phyloP scores from a whole-genome alignment of 2,329 filamentous ascomycete genomes.

The Microdochium bolleyi region DNA sequence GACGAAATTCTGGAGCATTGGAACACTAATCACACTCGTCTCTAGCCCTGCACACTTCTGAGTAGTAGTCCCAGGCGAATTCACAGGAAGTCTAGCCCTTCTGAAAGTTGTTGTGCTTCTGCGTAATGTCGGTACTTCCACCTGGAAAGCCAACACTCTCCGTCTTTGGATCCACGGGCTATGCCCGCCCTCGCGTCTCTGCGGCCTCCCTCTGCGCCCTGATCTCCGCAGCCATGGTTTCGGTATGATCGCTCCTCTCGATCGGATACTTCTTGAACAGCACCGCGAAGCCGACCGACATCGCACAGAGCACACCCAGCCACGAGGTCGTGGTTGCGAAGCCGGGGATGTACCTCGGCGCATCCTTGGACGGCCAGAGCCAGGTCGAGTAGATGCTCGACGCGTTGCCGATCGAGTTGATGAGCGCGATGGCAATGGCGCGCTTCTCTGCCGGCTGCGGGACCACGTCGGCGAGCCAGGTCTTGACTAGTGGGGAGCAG shows the following conservation, averaged over 20 bases:
- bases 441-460: conserved; percentile 9
- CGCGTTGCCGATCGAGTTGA: conserved; percentile 7
- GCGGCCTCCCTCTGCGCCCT: conserved; percentile 1
- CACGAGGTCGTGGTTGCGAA: conserved; percentile 9
- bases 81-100: too few species aligned
- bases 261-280: conserved; percentile 9
- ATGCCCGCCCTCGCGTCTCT: neutral
- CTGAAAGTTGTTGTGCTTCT: too few species aligned
- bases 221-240: conserved; percentile 2
- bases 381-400: conserved; percentile 6
- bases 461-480: conserved; percentile 11
- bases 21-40: too few species aligned
- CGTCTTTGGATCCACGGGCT: too few species aligned
- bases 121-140: too few species aligned
- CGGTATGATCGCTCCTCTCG: neutral
- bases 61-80: too few species aligned
- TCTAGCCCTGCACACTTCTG: too few species aligned
- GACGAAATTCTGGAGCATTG: too few species aligned
- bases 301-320: conserved; percentile 7
- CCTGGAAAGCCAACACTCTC: too few species aligned
- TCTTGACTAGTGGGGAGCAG: conserved; percentile 14
- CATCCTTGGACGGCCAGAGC: conserved; percentile 4
- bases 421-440: conserved; percentile 6
- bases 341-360: conserved; percentile 3
- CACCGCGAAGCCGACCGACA: conserved; percentile 5